Conservation (phyloP, 2,329 filamentous ascomycete species). For the Graphilbum fragrans region DNA sequence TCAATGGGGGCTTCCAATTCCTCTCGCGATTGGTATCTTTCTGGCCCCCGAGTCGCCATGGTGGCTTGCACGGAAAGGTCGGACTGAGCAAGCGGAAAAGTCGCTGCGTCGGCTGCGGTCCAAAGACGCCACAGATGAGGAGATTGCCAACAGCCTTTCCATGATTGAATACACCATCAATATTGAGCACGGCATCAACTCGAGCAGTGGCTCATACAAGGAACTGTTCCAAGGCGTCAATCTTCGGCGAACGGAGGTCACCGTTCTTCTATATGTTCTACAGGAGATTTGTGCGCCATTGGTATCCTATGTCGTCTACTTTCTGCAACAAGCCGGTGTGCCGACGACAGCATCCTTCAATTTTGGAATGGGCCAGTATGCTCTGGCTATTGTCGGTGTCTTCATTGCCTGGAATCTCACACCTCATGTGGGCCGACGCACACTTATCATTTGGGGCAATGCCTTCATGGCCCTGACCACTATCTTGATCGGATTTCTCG, state of each 20-base stretch:
- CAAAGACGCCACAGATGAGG: slow-evolving; percentile 23
- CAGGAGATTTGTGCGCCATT: slow-evolving; percentile 26
- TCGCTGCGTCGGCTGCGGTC: slow-evolving; percentile 24
- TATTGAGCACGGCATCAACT: slow-evolving; percentile 35
- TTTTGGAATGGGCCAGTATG: slow-evolving; percentile 27
- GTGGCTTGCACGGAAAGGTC: slow-evolving; percentile 33
- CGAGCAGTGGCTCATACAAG: slow-evolving; percentile 23
- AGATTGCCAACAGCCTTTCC: slow-evolving; percentile 31
- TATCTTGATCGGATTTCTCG: slow-evolving; percentile 17
- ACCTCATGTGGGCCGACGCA: slow-evolving; percentile 26
- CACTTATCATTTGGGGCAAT: slow-evolving; percentile 28
- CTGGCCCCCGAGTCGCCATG: slow-evolving; percentile 15
- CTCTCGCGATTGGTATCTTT: slow-evolving; percentile 9
- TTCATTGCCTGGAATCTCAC: slow-evolving; percentile 31
- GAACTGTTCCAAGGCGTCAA: slow-evolving; percentile 37
- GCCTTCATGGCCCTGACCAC: slow-evolving; percentile 28
- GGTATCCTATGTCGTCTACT: slow-evolving; percentile 23
- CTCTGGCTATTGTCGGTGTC: slow-evolving; percentile 29
- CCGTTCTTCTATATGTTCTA: slow-evolving; percentile 23
- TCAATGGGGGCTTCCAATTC: slow-evolving; percentile 30
- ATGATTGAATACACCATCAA: slow-evolving; percentile 47
- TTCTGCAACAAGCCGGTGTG: slow-evolving; percentile 33
- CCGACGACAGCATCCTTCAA: slow-evolving; percentile 21
- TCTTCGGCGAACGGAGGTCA: slow-evolving; percentile 31
- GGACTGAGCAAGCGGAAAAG: slow-evolving; percentile 25